Conservation (phyloP, 768 basidiomycete genomes). For the Obba rivulosa region DNA sequence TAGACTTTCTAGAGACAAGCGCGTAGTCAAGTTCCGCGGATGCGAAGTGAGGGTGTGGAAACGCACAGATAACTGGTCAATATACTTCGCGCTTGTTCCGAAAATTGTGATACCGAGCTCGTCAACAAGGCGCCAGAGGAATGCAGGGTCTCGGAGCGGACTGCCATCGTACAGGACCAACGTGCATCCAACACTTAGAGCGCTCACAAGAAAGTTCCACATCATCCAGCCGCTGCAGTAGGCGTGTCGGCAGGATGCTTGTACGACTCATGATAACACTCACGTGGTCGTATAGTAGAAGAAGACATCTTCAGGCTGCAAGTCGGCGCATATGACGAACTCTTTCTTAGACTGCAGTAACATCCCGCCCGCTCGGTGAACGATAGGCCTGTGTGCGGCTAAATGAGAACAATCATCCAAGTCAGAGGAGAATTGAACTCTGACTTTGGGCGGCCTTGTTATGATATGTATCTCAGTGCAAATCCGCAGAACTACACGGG, state of each 20-base stretch:
- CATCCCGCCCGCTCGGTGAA: constrained; percentile 78
- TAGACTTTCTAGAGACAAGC: constrained; percentile 51
- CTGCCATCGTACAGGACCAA: constrained; percentile 80
- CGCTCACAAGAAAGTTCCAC: constrained; percentile 80
- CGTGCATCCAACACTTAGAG: constrained; percentile 60
- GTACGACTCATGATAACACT: constrained; percentile 21
- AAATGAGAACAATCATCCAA: constrained; percentile 1
- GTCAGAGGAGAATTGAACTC: constrained; percentile 19
- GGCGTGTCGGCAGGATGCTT: constrained; percentile 4
- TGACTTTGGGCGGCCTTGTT: constrained; percentile 45
- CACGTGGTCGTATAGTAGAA: constrained; percentile 83
- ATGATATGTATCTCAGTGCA: constrained; percentile 1
- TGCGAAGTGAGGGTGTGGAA: constrained; percentile 2
- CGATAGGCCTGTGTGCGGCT: constrained; percentile 52
- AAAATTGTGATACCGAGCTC: constrained; percentile 69
- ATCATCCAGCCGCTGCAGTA: constrained; percentile 77
- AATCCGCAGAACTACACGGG: constrained; percentile 4
- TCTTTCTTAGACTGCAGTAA: constrained; percentile 69
- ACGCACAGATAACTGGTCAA: constrained; percentile 69
- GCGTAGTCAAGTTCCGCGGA: constrained; percentile 10
- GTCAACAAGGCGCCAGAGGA: constrained; percentile 67
- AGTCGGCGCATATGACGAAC: constrained; percentile 61
- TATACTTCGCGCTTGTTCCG: constrained; percentile 80
- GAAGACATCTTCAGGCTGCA: constrained; percentile 64
- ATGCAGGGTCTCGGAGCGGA: constrained; percentile 59